Conservation (phyloP, 2,329 filamentous ascomycete species). For the Colletotrichum caudatum region DNA sequence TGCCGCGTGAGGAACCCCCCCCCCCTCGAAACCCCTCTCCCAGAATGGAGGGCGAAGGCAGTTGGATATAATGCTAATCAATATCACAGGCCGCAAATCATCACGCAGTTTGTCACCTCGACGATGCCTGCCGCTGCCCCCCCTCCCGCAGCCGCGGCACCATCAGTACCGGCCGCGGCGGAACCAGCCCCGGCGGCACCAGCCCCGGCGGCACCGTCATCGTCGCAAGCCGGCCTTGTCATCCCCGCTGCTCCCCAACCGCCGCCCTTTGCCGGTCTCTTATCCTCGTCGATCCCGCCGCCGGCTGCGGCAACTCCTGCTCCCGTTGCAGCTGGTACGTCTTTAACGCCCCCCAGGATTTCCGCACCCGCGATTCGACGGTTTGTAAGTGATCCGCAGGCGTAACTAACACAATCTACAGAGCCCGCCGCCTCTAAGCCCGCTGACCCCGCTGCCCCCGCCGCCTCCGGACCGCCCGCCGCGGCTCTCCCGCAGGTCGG, state of each 20-base stretch:
- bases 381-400: background rate
- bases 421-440: background rate
- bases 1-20: constrained; percentile 11
- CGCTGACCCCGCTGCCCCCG: too few relatives aligned
- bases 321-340: constrained; percentile 31
- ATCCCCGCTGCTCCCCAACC: constrained; percentile 8
- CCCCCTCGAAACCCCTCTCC: background rate
- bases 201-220: background rate
- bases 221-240: constrained; percentile 12
- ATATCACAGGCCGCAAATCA: constrained; percentile 12
- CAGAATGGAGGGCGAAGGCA: background rate
- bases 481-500: constrained; percentile 26
- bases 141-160: constrained; percentile 6
- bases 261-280: constrained; percentile 24
- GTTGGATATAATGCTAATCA: constrained; percentile 7
- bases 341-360: background rate
- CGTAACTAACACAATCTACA: constrained; percentile 23
- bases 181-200: constrained; percentile 24
- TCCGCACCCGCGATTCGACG: background rate
- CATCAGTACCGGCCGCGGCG: constrained; percentile 1
- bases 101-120: constrained; percentile 12
- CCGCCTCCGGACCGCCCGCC: constrained; percentile 8
- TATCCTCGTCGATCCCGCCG: constrained; percentile 16
- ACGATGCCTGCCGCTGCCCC: constrained; percentile 37
- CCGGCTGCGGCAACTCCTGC: constrained; percentile 2